phyloP scores from a whole-genome alignment of 2,329 filamentous ascomycete genomes.

The Furcasterigmium sp. region DNA sequence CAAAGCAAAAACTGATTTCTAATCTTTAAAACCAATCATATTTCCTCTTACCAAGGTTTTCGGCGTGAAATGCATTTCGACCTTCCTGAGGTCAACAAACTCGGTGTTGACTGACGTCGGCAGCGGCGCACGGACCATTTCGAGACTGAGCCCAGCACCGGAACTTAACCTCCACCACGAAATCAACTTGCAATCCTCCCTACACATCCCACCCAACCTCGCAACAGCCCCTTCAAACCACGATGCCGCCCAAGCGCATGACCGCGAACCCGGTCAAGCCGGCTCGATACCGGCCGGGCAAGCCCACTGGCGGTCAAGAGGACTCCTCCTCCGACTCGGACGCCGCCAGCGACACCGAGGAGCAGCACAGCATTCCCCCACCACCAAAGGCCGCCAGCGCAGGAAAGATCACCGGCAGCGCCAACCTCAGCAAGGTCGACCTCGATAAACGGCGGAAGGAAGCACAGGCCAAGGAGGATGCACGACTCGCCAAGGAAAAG shows the following conservation, averaged over 20 bases:
- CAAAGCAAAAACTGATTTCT: too few species aligned
- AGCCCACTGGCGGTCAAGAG: conserved; percentile 51
- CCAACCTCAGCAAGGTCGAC: conserved; percentile 46
- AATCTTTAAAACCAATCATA: too few species aligned
- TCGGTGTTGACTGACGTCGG: too few species aligned
- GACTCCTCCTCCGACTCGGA: conserved; percentile 50
- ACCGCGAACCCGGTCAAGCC: conserved; percentile 83
- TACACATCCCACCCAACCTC: too few species aligned
- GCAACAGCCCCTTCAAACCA: conserved; percentile 4
- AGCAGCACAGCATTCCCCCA: conserved; percentile 36
- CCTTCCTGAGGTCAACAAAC: too few species aligned
- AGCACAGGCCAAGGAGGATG: conserved; percentile 40
- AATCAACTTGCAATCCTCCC: too few species aligned
- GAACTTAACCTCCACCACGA: too few species aligned
- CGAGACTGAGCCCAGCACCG: too few species aligned
- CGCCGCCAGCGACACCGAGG: conserved; percentile 31
- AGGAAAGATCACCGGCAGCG: conserved; percentile 50
- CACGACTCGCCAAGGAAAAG: conserved; percentile 41
- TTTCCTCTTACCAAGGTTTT: too few species aligned
- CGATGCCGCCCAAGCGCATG: conserved; percentile 76
- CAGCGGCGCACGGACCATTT: too few species aligned
- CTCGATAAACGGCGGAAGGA: conserved; percentile 41
- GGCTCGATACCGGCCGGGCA: conserved; percentile 80
- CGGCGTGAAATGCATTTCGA: too few species aligned
- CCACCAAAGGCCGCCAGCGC: conserved; percentile 54